Base-by-base conservation (phyloP, 345 rosid species). In the Rubroshorea leprosula region DNA sequence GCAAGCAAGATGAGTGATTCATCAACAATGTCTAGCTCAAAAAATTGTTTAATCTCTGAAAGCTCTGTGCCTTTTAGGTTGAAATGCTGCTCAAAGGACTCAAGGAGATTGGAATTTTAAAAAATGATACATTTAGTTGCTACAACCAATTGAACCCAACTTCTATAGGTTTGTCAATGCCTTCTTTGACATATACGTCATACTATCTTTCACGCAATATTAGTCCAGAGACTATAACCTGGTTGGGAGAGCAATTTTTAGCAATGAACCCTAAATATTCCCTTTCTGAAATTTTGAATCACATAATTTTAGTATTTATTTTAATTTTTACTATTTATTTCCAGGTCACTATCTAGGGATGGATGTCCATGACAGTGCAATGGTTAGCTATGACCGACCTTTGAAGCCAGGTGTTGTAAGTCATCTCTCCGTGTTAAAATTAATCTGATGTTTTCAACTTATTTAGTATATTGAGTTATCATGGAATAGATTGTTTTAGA, bases 281-380 rank as follows among this genome's bases (percentile, higher is more conserved):
- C 43, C 29, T 9, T 63, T 60, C 53, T 7, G n/a, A 68, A 58
- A 23, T 20, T 57, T 17, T 38, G 14, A 51, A 31, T 51, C 15
- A 24, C 17, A 13, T 25, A 11, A n/a, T 39, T 22, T 2, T 35
- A 47, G 48, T 29, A 41, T 11, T 41, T 7, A 2, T 41, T 41
- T 41, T 41, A 41, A 7, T 41, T 41, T 41, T 15, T 38, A 22
- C 17, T 23, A 22, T 25, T 23, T 24, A 54, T 64, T 58, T 75
- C 49, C 72, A 89, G 99, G 99, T 74, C 98, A 92, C 73, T 92
- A 84, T 76, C 84, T 92, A 10, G 99, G 99, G 66, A 86, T 93
- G 96, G 97, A 89, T 66, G 97, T 93, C 71, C 99, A 93, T 61
- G 99, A 93, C 79, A 78, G 91, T 76, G 83, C 89, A 61, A 45